Percentiles rank a stretch among this genome's conserved stretches.
These are phyloP conservation scores for Fusarium sp. DNA, from an alignment of 2,329 filamentous ascomycete genomes.

Conservation along the genomic window DNA sequence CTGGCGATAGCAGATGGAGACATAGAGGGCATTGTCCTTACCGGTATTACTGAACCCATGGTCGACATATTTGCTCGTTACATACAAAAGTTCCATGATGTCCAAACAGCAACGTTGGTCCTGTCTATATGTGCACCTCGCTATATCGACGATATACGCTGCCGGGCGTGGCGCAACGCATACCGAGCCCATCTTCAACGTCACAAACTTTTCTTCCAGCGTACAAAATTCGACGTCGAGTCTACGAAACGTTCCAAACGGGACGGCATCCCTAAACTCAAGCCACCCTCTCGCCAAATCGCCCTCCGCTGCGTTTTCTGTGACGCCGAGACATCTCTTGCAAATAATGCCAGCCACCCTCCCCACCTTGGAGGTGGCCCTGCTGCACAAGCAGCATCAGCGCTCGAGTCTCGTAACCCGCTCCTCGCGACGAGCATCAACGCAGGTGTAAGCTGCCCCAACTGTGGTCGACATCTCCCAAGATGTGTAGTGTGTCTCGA, in stretches of 20 bases:
- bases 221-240: slow-evolving; percentile 82
- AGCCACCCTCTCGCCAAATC: slow-evolving; percentile 73
- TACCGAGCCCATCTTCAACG: slow-evolving; percentile 79
- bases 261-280: slow-evolving; percentile 59
- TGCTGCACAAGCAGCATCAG: slow-evolving; percentile 37
- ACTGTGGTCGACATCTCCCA: slow-evolving; percentile 73
- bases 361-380: slow-evolving; percentile 21
- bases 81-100: slow-evolving; percentile 78
- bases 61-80: slow-evolving; percentile 82
- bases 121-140: slow-evolving; percentile 78
- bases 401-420: slow-evolving; percentile 61
- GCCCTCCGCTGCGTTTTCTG: slow-evolving; percentile 83
- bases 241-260: slow-evolving; percentile 76
- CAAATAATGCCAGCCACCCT: slow-evolving; percentile 49
- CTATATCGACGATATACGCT: slow-evolving; percentile 82
- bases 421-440: slow-evolving; percentile 67
- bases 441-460: slow-evolving; percentile 72
- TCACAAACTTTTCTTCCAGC: slow-evolving; percentile 78
- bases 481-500: slow-evolving; percentile 76
- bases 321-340: slow-evolving; percentile 67
- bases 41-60: slow-evolving; percentile 77
- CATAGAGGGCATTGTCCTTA: slow-evolving; percentile 81
- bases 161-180: slow-evolving; percentile 76
- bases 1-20: slow-evolving; percentile 73
- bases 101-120: slow-evolving; percentile 82